phyloP scores from a whole-genome alignment of 139 green algal genomes.

The Pleodorina starrii region DNA sequence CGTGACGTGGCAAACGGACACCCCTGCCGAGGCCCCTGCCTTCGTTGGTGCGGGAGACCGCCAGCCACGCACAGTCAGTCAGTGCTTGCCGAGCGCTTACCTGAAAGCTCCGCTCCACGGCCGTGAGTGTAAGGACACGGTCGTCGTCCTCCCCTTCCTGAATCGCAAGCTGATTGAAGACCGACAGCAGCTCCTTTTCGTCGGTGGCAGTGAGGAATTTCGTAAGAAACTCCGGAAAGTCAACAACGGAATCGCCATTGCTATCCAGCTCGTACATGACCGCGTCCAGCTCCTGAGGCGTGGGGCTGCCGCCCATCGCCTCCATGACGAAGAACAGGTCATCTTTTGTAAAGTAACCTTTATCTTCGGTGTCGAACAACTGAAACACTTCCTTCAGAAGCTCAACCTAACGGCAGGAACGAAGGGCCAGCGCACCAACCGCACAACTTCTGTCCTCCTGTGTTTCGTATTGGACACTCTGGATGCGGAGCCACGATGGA shows the following conservation, averaged over 20 bases:
- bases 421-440: background rate
- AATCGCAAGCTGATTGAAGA: conserved; percentile 48
- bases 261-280: conserved; percentile 51
- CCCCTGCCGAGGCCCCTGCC: no score
- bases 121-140: conserved; percentile 20
- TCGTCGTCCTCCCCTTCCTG: conserved; percentile 27
- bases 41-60: no score
- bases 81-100: no score
- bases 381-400: conserved; percentile 50
- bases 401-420: conserved; percentile 22
- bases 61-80: no score
- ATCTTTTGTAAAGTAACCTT: conserved; percentile 50
- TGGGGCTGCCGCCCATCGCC: conserved; percentile 52
- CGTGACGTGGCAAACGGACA: no score
- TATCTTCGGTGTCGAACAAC: conserved; percentile 49
- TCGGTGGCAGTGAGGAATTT: conserved; percentile 49
- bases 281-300: conserved; percentile 42
- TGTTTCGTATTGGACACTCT: no score
- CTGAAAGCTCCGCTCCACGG: conserved; percentile 46
- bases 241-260: conserved; percentile 40
- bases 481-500: no score
- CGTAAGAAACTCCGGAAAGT: conserved; percentile 53
- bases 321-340: conserved; percentile 48
- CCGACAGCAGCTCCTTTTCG: conserved; percentile 39
- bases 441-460: no score